Evolutionary conservation across 306 rosid genomes (phyloP).

Genomic region (Myrica gale): DNA sequence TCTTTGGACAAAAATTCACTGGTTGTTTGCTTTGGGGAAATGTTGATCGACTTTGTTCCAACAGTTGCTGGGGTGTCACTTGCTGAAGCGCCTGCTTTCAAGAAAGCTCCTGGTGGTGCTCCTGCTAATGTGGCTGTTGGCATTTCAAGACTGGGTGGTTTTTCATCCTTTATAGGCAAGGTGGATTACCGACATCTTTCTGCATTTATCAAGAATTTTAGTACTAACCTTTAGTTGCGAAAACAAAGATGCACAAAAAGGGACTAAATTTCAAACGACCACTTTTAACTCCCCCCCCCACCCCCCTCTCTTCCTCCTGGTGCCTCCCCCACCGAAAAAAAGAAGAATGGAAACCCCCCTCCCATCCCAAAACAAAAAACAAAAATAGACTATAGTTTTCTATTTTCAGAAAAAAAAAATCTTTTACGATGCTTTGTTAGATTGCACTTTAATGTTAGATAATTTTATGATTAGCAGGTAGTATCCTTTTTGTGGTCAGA

Average conservation of each 20-base stretch:
- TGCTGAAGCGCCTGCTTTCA: conserved; percentile 90
- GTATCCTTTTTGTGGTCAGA: not conserved
- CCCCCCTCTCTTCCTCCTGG: not conserved
- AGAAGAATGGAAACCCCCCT: no score
- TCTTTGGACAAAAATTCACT: conserved; percentile 37
- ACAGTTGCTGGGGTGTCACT: conserved; percentile 81
- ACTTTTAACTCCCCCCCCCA: not conserved
- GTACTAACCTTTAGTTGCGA: conserved; percentile 3
- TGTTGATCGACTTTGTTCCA: conserved; percentile 87
- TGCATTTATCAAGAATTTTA: not conserved
- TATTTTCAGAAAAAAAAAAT: not conserved
- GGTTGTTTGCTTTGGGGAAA: conserved; percentile 82
- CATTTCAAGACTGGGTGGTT: conserved; percentile 72
- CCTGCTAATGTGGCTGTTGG: conserved; percentile 98
- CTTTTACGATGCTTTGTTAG: not conserved
- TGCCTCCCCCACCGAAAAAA: no score
- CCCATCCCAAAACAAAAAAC: no score
- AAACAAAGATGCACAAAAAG: not conserved
- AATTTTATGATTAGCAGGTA: not conserved
- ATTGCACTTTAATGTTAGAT: not conserved
- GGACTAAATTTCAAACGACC: not conserved
- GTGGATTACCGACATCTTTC: conserved; percentile 35
- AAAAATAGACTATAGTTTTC: no score
- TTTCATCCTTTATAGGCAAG: conserved; percentile 85
- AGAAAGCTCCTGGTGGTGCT: conserved; percentile 95